These are phyloP conservation scores for Paramarasmius palmivorus DNA, from an alignment of 1,284 basidiomycete genomes.

Conservation along the genomic window DNA sequence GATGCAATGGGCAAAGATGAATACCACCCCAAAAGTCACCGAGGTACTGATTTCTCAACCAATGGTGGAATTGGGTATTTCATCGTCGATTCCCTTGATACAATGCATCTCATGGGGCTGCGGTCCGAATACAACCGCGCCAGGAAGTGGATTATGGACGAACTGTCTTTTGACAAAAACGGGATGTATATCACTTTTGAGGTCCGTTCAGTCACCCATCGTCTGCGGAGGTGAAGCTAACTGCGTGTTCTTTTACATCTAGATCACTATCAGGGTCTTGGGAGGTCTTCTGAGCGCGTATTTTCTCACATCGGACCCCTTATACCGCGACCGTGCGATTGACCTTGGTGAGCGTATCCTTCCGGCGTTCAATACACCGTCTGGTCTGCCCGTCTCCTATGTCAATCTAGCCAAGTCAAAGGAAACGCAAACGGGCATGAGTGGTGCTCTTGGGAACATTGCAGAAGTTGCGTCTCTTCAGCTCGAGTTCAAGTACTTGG, in stretches of 20 bases:
- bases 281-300: slow-evolving; percentile 17
- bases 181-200: slow-evolving; percentile 21
- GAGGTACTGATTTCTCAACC: slow-evolving; percentile 15
- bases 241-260: not conserved
- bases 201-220: slow-evolving; percentile 5
- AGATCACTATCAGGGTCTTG: slow-evolving; percentile 19
- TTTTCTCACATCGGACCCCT: slow-evolving; percentile 14
- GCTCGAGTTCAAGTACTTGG: slow-evolving; percentile 73
- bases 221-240: not conserved
- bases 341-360: slow-evolving; percentile 19
- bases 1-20: slow-evolving; percentile 23
- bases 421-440: slow-evolving; percentile 37
- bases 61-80: slow-evolving; percentile 19
- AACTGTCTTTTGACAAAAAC: slow-evolving; percentile 13
- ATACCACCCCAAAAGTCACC: slow-evolving; percentile 17
- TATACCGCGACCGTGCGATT: slow-evolving; percentile 15
- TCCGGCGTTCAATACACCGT: slow-evolving; percentile 14
- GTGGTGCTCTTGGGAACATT: slow-evolving; percentile 42
- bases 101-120: slow-evolving; percentile 20
- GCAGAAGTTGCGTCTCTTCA: slow-evolving; percentile 68
- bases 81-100: slow-evolving; percentile 19
- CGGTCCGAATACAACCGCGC: slow-evolving; percentile 11
- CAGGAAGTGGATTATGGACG: slow-evolving; percentile 11
- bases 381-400: slow-evolving; percentile 15
- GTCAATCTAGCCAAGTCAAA: slow-evolving; percentile 19